Base-by-base conservation (phyloP, 2,329 filamentous ascomycete genomes). In the Talaromyces verruculosus region DNA sequence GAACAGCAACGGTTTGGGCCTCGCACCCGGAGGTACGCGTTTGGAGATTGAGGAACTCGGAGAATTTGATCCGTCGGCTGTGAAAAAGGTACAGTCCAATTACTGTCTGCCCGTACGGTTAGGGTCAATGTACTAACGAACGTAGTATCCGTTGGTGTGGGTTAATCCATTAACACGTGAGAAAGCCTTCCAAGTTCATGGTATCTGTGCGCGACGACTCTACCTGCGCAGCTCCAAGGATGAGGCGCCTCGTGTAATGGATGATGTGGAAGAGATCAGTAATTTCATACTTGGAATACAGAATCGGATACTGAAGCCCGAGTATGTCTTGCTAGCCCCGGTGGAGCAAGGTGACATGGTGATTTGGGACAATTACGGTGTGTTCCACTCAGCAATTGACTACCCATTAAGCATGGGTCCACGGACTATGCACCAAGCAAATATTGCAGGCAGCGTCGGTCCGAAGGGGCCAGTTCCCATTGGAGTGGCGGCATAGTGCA, bases 371-470 rank as follows among this genome's bases (percentile, higher is more conserved):
- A 82, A 82, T 69, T 81, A 77, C 65, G 76, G 78, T 63, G 67
- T 76, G 62, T 80, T 82, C 67, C 81, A 82, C 66, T 77, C 77
- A 0, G 79, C 79, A 0, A 73, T 83, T 17, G 81, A 83, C 68
- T 83, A 83, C 66, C 80, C 79, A 17, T 43, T 68, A 0, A 72
- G 75, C 37, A 72, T 72, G 35, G 80, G 80, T 0, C 69, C 75
- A 15, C 71, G 81, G 47, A 79, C 80, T 28, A 82, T 82, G 80
- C 81, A 83, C 68, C 81, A 83, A 69, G 80, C 79, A 3, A 82
- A 82, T 61, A 77, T 82, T 57, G 77, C 75, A 15, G 78, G 78
- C 2, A 75, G 72, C 28, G 67, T 61, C 19, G 73, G 72, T 5
- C 74, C 72, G 0, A 68, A 68, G 7, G 74, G 73, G 1, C 72